These are phyloP conservation scores for Rehmannia glutinosa DNA, from an alignment of 257 asterid species.

Conservation along the genomic window DNA sequence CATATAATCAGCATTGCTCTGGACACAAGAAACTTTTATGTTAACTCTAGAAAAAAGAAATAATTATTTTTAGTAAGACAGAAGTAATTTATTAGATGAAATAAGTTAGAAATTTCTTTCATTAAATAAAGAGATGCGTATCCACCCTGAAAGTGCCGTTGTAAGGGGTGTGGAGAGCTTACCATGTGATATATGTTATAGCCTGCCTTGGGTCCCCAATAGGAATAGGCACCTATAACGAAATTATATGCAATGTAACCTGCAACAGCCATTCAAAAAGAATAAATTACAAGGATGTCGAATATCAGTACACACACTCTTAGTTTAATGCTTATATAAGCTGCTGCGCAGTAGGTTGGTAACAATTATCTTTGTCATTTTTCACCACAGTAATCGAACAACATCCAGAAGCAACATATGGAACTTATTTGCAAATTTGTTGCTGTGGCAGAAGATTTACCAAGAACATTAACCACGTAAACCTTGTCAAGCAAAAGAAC, in stretches of 20 bases:
- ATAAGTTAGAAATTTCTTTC: background rate
- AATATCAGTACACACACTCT: background rate
- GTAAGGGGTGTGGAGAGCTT: slow-evolving; percentile 22
- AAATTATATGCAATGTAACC: slow-evolving; percentile 94
- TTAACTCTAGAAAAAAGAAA: background rate
- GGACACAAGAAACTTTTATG: slow-evolving; percentile 19
- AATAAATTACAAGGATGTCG: slow-evolving; percentile 5
- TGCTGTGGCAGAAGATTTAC: too few species aligned
- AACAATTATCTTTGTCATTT: background rate
- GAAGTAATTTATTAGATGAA: background rate
- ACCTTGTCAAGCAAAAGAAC: slow-evolving; percentile 63
- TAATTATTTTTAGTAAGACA: background rate
- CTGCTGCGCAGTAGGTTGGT: too few species aligned
- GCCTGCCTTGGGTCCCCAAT: slow-evolving; percentile 99
- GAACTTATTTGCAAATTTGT: too few species aligned
- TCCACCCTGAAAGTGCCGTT: background rate
- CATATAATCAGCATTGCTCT: slow-evolving; percentile 80
- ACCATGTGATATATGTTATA: slow-evolving; percentile 91
- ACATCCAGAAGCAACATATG: background rate
- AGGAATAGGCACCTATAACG: slow-evolving; percentile 95
- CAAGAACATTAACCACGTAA: slow-evolving; percentile 79
- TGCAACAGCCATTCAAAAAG: slow-evolving; percentile 34
- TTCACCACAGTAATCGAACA: background rate
- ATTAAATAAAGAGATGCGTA: background rate
- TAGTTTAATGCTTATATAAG: background rate